Evolutionary conservation across 1,284 basidiomycete genomes (phyloP).

Genomic region (Amylostereum areolatum): DNA sequence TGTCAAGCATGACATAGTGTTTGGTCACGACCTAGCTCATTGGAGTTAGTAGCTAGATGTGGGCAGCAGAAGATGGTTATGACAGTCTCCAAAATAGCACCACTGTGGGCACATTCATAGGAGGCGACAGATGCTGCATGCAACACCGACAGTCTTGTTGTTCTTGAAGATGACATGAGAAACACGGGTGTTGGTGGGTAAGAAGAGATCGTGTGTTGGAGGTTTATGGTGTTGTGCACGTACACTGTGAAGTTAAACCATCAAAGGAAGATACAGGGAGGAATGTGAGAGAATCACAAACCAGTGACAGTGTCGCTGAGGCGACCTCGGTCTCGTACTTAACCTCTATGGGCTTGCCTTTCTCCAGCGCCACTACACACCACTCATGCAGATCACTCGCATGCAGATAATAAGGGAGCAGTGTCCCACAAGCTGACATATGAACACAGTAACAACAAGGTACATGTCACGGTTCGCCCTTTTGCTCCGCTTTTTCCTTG

Average conservation of each 20-base stretch:
- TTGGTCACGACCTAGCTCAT: conserved; percentile 39
- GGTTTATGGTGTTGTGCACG: conserved; percentile 68
- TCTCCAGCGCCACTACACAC: no score
- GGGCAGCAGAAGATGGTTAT: conserved; percentile 19
- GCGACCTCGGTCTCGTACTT: no score
- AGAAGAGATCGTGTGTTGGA: conserved; percentile 57
- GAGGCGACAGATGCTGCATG: conserved; percentile 63
- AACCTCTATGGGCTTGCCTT: no score
- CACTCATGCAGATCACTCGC: no score
- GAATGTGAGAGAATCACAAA: conserved; percentile 19
- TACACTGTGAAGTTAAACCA: conserved; percentile 38
- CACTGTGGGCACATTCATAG: conserved; percentile 51
- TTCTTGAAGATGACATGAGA: conserved; percentile 70
- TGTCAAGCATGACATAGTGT: conserved; percentile 59
- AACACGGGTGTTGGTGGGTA: conserved; percentile 58
- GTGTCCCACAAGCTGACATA: no score
- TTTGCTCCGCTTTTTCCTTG: no score
- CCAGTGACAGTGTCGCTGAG: conserved; percentile 68
- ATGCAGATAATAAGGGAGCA: no score
- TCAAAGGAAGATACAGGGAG: background rate
- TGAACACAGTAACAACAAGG: no score
- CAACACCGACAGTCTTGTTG: conserved; percentile 64
- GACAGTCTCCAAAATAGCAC: conserved; percentile 51
- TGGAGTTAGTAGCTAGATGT: background rate
- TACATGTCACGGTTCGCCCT: no score